Conservation (phyloP, 2,329 filamentous ascomycete species). For the Coniochaeta sp. region DNA sequence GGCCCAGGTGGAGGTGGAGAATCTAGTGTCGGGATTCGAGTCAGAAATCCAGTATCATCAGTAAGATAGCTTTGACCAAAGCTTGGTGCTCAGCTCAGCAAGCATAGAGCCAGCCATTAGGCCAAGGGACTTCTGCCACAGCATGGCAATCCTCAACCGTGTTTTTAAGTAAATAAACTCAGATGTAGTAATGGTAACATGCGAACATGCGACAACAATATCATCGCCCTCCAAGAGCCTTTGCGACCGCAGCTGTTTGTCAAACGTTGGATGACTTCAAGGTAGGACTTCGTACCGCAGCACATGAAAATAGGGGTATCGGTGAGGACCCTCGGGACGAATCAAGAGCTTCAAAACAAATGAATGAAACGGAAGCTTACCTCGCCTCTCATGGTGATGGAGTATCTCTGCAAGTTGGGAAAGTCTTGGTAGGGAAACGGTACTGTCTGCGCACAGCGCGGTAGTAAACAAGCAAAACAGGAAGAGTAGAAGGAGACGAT, state of each 20-base stretch:
- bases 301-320: background rate
- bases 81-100: background rate
- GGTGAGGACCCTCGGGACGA: background rate
- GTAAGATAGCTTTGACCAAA: background rate
- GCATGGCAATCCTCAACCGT: background rate
- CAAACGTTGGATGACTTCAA: background rate
- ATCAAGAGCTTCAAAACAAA: background rate
- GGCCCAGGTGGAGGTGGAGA: slow-evolving; percentile 57
- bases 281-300: background rate
- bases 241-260: background rate
- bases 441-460: slow-evolving; percentile 18
- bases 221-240: background rate
- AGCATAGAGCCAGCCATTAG: too few relatives aligned
- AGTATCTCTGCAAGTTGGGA: slow-evolving; percentile 8
- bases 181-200: background rate
- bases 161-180: too few relatives aligned
- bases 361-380: slow-evolving; percentile 10
- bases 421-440: slow-evolving; percentile 7
- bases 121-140: background rate
- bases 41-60: background rate
- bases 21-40: slow-evolving; percentile 31
- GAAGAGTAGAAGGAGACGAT: background rate
- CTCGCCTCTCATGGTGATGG: slow-evolving; percentile 21
- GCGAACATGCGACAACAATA: background rate
- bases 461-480: slow-evolving; percentile 5